phyloP scores from a whole-genome alignment of 2,329 filamentous ascomycete genomes.

The Delphinella strobiligena region DNA sequence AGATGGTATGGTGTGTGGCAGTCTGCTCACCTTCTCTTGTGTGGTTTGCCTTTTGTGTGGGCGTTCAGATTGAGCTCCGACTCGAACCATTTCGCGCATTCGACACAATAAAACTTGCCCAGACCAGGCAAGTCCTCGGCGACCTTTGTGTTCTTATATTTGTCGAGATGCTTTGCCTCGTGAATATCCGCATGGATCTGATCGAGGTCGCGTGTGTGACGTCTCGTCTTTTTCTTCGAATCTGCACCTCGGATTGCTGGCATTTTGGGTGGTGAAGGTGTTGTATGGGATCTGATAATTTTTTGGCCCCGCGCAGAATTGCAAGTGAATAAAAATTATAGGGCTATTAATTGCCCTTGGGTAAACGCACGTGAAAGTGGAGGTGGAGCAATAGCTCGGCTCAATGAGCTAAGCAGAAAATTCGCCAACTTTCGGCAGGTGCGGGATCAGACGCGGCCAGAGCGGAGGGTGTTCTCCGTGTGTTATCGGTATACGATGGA shows the following conservation, averaged over 20 bases:
- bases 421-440: too few relatives aligned
- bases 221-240: conserved; percentile 37
- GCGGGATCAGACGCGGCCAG: too few relatives aligned
- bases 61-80: conserved; percentile 61
- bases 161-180: conserved; percentile 65
- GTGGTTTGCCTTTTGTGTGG: conserved; percentile 79
- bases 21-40: conserved; percentile 76
- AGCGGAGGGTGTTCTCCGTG: too few relatives aligned
- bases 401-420: too few relatives aligned
- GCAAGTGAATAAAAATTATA: too few relatives aligned
- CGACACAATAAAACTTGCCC: conserved; percentile 75
- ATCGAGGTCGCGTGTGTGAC: conserved; percentile 66
- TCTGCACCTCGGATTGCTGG: conserved; percentile 38
- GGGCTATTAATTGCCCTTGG: too few relatives aligned
- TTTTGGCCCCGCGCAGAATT: too few relatives aligned
- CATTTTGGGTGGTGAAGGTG: conserved; percentile 22
- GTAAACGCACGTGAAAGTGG: too few relatives aligned
- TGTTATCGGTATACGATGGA: too few relatives aligned
- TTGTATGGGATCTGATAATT: background rate
- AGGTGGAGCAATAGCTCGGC: too few relatives aligned
- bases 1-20: too few relatives aligned
- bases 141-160: conserved; percentile 67
- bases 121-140: conserved; percentile 79
- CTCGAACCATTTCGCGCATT: conserved; percentile 96
- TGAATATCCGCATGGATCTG: conserved; percentile 76